Percentiles rank a stretch among this genome's conserved stretches.
These are phyloP conservation scores for Spinacia oleracea DNA, from an alignment of 179 eudicot genomes.

Conservation along the genomic window DNA sequence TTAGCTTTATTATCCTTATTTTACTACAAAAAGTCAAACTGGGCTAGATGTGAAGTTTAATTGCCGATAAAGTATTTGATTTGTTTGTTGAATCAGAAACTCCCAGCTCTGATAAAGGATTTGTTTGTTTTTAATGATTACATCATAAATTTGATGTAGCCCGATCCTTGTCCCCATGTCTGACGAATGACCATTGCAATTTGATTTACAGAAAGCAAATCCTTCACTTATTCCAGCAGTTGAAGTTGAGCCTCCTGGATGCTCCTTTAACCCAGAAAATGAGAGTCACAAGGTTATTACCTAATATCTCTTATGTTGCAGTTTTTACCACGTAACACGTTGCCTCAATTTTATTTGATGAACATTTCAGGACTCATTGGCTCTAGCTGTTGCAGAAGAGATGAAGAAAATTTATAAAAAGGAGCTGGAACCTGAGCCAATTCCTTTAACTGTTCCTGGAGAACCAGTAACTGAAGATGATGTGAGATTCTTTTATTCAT, in stretches of 20 bases:
- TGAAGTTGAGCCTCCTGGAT: conserved; percentile 90
- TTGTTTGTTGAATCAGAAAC: not conserved
- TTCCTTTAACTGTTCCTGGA: conserved; percentile 70
- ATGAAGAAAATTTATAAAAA: conserved; percentile 80
- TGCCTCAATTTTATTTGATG: conserved; percentile 4
- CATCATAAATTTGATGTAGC: not conserved
- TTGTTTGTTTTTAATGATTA: not conserved
- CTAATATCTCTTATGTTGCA: not conserved
- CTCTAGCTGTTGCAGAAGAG: conserved; percentile 93
- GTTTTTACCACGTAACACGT: not conserved
- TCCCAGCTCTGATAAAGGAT: not conserved
- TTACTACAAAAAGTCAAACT: not conserved
- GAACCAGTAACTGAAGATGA: conserved; percentile 79
- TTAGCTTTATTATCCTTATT: not conserved
- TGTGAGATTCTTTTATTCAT: conserved; percentile 41
- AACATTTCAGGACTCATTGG: conserved; percentile 68
- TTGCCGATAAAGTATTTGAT: not conserved
- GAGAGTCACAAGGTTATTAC: conserved; percentile 81
- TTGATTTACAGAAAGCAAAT: conserved; percentile 51
- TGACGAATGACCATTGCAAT: not conserved
- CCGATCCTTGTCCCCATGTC: not conserved
- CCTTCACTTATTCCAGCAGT: conserved; percentile 78
- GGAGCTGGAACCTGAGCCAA: conserved; percentile 83
- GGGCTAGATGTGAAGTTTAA: not conserved
- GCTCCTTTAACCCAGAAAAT: conserved; percentile 82